Evolutionary conservation across 2,329 filamentous ascomycete genomes (phyloP).

Genomic region (Cadophora malorum): DNA sequence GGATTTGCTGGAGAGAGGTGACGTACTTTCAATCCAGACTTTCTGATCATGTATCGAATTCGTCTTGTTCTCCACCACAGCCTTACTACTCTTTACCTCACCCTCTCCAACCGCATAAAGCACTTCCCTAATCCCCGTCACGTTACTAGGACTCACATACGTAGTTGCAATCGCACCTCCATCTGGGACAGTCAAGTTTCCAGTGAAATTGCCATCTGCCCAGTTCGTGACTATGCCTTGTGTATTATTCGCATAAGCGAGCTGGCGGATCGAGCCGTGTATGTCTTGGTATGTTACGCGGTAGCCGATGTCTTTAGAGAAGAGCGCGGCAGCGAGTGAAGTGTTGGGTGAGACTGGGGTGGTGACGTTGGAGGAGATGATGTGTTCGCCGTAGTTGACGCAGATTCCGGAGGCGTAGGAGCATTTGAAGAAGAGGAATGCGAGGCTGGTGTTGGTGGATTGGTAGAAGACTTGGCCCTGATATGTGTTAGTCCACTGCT

Average conservation of each 20-base stretch:
- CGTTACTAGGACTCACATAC: background rate
- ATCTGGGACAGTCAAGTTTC: background rate
- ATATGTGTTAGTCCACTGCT: background rate
- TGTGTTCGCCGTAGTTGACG: conserved; percentile 7
- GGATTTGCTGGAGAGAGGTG: too few relatives aligned
- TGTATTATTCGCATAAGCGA: conserved; percentile 2
- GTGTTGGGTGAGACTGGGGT: background rate
- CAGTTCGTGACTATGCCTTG: background rate
- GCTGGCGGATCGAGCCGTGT: background rate
- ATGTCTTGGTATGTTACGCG: conserved; percentile 12
- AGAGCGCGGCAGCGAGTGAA: background rate
- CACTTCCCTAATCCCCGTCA: background rate
- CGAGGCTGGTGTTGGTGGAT: background rate
- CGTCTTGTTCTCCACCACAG: background rate
- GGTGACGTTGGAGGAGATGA: background rate
- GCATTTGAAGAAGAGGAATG: conserved; percentile 7
- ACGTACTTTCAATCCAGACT: background rate
- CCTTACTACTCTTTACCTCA: background rate
- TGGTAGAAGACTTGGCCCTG: conserved; percentile 9
- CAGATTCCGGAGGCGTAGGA: background rate
- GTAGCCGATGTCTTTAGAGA: conserved; percentile 5
- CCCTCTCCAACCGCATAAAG: background rate
- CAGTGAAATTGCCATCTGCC: background rate
- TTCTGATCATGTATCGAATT: background rate
- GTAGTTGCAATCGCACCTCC: background rate